These are phyloP conservation scores for Arctostaphylos glauca DNA, from an alignment of 148 eudicot genomes.

Conservation along the genomic window DNA sequence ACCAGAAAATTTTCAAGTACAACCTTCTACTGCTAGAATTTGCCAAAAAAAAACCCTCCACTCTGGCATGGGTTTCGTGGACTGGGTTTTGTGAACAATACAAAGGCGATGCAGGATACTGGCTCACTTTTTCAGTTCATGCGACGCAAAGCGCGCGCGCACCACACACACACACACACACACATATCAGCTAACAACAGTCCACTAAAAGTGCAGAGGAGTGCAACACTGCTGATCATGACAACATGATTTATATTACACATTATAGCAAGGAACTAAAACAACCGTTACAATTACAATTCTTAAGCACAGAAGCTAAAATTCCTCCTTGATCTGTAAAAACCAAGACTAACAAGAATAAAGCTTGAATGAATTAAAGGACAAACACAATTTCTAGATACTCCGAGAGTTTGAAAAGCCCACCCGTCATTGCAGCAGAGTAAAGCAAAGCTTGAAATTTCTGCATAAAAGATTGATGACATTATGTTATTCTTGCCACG, in stretches of 20 bases:
- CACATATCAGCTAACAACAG: too few relatives aligned
- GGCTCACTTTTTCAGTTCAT: background rate
- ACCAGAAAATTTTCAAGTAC: background rate
- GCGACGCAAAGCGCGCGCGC: background rate
- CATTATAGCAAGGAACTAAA: background rate
- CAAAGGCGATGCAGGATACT: background rate
- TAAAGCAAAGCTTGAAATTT: slow-evolving; percentile 45
- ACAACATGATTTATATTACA: background rate
- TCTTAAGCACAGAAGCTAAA: background rate
- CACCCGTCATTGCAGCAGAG: slow-evolving; percentile 58
- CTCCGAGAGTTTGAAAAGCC: background rate
- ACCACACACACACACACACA: too few relatives aligned
- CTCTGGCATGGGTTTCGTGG: background rate
- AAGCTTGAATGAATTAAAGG: background rate
- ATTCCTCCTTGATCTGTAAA: background rate
- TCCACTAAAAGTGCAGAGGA: background rate
- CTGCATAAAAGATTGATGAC: slow-evolving; percentile 39
- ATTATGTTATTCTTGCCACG: background rate
- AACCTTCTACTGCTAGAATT: background rate
- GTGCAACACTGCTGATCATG: background rate
- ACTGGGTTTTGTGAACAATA: background rate
- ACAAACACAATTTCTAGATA: background rate
- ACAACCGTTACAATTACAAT: background rate
- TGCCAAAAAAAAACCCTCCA: background rate
- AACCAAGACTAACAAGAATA: background rate